Conservation (phyloP, 228 moss, liverwort and hornwort genomes). For the Sphagnum magellanicum region DNA sequence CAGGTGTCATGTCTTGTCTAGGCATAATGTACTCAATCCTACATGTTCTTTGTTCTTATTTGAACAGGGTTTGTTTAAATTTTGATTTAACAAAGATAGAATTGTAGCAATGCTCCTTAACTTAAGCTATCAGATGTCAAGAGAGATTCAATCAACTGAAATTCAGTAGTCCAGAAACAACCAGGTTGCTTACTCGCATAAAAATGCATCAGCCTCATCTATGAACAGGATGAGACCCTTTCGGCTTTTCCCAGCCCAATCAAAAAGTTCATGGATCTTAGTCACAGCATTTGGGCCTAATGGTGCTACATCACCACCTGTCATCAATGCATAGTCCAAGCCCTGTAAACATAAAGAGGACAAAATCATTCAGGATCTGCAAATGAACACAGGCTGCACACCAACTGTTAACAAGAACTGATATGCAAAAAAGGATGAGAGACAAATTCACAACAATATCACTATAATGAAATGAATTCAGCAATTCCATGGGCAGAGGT, state of each 20-base stretch:
- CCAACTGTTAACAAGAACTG: no score
- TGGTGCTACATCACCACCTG: constrained; percentile 96
- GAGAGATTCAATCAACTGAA: background rate
- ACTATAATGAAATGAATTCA: no score
- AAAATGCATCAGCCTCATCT: constrained; percentile 94
- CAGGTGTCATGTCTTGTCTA: background rate
- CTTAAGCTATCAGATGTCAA: background rate
- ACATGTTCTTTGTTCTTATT: no score
- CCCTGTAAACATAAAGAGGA: constrained; percentile 34
- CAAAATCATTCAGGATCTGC: background rate
- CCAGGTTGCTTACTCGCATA: constrained; percentile 52
- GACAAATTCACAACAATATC: no score
- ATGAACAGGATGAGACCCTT: constrained; percentile 90
- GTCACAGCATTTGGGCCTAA: constrained; percentile 87
- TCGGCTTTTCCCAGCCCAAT: constrained; percentile 82
- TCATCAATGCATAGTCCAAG: constrained; percentile 97
- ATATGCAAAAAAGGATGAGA: no score
- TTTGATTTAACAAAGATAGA: no score
- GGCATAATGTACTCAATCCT: background rate
- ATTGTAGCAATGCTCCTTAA: no score
- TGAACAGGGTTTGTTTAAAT: no score
- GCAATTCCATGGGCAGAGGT: no score
- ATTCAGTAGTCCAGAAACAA: background rate
- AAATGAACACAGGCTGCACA: no score
- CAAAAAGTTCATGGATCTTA: constrained; percentile 88